Conservation (phyloP, 2,329 filamentous ascomycete species). For the Colletotrichum sp. region DNA sequence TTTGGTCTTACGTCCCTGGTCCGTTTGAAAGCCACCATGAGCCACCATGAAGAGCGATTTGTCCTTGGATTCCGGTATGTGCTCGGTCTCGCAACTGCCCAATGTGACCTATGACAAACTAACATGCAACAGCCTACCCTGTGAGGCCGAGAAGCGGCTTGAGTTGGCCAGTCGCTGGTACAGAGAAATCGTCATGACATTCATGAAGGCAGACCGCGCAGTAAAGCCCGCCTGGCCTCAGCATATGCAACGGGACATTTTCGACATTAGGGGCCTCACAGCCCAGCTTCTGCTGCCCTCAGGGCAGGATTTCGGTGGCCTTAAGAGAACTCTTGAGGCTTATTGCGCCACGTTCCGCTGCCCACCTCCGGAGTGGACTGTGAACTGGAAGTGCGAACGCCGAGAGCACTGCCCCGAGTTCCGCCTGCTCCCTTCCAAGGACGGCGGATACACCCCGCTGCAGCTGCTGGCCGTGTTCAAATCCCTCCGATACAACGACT, state of each 20-base stretch:
- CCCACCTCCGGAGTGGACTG: constrained; percentile 55
- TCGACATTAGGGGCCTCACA: constrained; percentile 56
- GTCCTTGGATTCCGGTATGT: constrained; percentile 59
- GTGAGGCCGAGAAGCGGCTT: constrained; percentile 40
- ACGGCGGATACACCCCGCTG: constrained; percentile 47
- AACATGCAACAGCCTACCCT: constrained; percentile 1
- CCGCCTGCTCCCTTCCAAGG: constrained; percentile 50
- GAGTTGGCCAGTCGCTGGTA: constrained; percentile 61
- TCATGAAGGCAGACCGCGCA: constrained; percentile 59
- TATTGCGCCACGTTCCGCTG: constrained; percentile 60
- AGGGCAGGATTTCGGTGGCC: constrained; percentile 59
- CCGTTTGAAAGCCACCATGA: constrained; percentile 55
- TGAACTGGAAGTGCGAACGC: constrained; percentile 51
- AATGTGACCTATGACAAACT: constrained; percentile 22
- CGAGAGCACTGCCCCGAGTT: constrained; percentile 56
- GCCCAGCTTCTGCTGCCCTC: constrained; percentile 59
- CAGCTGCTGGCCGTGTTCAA: constrained; percentile 63
- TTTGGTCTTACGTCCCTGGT: constrained; percentile 60
- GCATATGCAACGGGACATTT: constrained; percentile 57
- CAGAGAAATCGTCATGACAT: constrained; percentile 56
- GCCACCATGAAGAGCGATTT: constrained; percentile 60
- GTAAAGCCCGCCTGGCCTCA: constrained; percentile 65
- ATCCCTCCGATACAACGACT: constrained; percentile 63
- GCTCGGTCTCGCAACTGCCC: constrained; percentile 11
- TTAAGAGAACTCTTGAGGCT: constrained; percentile 59